Base-by-base conservation (phyloP, 352 stramenopile genomes). In the Globisporangium emineosum region DNA sequence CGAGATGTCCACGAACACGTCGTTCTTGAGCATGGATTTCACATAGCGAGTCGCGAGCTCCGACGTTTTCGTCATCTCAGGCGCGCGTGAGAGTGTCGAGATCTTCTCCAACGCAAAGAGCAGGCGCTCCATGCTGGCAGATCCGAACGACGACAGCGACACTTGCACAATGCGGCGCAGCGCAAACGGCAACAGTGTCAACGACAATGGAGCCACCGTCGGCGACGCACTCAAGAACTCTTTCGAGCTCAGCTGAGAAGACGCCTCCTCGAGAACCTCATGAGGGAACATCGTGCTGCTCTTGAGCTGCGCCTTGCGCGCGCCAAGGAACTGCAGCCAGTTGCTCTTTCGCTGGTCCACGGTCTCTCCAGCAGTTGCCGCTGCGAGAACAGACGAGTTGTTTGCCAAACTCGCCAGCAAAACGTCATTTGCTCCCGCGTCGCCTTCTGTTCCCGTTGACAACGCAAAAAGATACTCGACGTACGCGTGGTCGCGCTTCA, bases 81-180 rank as follows among this genome's bases (percentile, higher is more conserved):
- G 57, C 4, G 35, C 66, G 55, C 25, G 29, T 15, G 64, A 42
- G 8, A 52, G 25, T 40, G 60, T 64, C 9, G 77, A 62, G 37
- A 93, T 68, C 33, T 85, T 89, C 25, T 93, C 82, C 64, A 93
- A 62, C 6, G 75, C 67, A 47, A 90, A 88, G 23, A 88, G 55
- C 42, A 93, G 53, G 1, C 71, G 81, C 0, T 86, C 79, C 0
- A 79, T 65, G 47, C 71, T 77, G n/a, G 86, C 72, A 17, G 70
- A 47, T 19, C 65, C 74, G 15, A 70, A 77, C 27, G 67, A 76
- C 7, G 75, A 57, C 42, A 68, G 60, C 5, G 65, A 72, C n/a
- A 86, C 61, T 42, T 88, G 61, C 8, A 88, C 66, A 50, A 90
- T 70, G 9, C 79, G 72, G 25, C 72, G 77, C 58, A 93, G 62